phyloP scores from a whole-genome alignment of 75 land plant species.

The Picea glauca region DNA sequence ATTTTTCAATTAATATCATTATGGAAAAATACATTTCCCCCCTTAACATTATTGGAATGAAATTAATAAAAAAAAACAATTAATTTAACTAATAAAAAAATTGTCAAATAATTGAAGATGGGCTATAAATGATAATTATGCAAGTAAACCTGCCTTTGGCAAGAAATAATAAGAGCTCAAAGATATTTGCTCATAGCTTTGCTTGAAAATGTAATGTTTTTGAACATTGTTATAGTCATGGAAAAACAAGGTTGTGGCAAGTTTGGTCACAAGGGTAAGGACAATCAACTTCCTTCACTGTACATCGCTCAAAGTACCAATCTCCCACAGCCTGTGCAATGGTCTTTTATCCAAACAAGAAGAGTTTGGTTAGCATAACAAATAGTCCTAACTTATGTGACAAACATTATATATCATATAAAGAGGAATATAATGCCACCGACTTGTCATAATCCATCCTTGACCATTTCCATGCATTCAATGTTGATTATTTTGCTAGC shows the following conservation, averaged over 20 bases:
- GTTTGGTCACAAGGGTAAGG: constrained; percentile 75
- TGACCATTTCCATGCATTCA: background rate
- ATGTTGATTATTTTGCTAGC: too few species aligned
- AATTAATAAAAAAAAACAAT: background rate
- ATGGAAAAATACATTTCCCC: background rate
- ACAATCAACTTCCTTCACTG: constrained; percentile 44
- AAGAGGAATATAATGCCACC: background rate
- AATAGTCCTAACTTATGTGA: background rate
- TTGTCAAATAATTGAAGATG: too few species aligned
- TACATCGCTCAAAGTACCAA: constrained; percentile 68
- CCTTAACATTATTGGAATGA: background rate
- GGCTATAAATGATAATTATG: background rate
- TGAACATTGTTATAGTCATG: background rate
- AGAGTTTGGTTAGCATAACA: background rate
- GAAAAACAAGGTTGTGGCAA: constrained; percentile 23
- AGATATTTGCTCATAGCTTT: background rate
- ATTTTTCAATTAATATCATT: background rate
- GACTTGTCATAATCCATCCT: background rate
- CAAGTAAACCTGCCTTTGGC: background rate
- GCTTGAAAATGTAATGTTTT: background rate
- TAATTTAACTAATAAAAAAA: too few species aligned
- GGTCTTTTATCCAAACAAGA: constrained; percentile 30
- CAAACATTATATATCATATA: background rate
- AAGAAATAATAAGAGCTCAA: background rate
- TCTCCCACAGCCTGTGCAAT: constrained; percentile 68